phyloP scores from a whole-genome alignment of 371 early-diverging fungal species.

The Mucor ambiguus region DNA sequence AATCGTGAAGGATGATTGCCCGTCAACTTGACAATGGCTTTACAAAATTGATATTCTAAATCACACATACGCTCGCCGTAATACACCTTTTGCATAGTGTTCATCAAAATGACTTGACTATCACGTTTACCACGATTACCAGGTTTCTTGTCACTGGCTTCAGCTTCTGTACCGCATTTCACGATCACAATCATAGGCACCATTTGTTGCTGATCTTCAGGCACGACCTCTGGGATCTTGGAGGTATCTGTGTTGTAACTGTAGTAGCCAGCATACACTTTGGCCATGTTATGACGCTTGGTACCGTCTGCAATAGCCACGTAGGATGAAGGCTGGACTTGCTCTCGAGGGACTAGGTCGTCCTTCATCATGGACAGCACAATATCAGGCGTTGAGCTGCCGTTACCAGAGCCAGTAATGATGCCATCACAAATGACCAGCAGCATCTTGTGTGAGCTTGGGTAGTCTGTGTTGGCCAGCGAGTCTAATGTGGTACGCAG shows the following conservation, averaged over 20 bases:
- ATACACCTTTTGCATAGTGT: slow-evolving; percentile 86
- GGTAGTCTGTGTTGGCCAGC: slow-evolving; percentile 82
- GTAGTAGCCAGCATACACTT: slow-evolving; percentile 85
- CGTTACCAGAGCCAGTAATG: slow-evolving; percentile 73
- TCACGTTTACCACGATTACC: slow-evolving; percentile 63
- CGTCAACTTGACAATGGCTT: slow-evolving; percentile 82
- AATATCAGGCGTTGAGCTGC: slow-evolving; percentile 70
- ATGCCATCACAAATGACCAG: slow-evolving; percentile 84
- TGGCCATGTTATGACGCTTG: slow-evolving; percentile 90
- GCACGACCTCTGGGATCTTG: slow-evolving; percentile 36
- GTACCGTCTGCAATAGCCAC: slow-evolving; percentile 87
- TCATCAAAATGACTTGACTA: slow-evolving; percentile 83
- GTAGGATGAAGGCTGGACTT: slow-evolving; percentile 70
- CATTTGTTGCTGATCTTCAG: slow-evolving; percentile 46
- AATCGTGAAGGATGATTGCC: slow-evolving; percentile 84
- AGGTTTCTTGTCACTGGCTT: slow-evolving; percentile 55
- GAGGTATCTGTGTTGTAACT: slow-evolving; percentile 48
- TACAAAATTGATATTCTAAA: slow-evolving; percentile 95
- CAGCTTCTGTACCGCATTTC: slow-evolving; percentile 82
- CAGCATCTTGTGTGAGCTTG: slow-evolving; percentile 80
- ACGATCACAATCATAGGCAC: slow-evolving; percentile 74
- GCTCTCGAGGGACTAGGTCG: slow-evolving; percentile 58
- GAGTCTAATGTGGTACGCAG: slow-evolving; percentile 89
- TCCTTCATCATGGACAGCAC: slow-evolving; percentile 77
- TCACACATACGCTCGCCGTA: slow-evolving; percentile 95